Base-by-base conservation (phyloP, 1,284 basidiomycete genomes). In the Irpex sp. region DNA sequence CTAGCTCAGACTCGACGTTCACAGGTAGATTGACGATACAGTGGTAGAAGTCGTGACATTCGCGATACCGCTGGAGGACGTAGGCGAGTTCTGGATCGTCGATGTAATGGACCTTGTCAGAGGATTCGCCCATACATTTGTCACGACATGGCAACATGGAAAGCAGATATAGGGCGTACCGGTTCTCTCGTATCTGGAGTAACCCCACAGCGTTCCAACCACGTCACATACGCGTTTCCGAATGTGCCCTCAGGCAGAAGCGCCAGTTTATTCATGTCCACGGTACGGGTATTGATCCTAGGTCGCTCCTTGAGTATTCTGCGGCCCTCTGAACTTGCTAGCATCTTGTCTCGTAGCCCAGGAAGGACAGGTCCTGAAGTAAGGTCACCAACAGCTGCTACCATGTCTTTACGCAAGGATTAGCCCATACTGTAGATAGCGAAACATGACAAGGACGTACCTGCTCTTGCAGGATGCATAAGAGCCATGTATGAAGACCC, bases 1-100 rank as follows among this genome's bases (percentile, higher is more conserved):
- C 92, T n/a, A 98, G 85, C 76, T 99, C 97, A 61, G 92, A 94
- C 60, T 93, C 87, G 69, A 97, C 90, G 63, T 90, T 91, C 59
- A 98, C 94, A 0, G 95, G 95, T 31, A 98, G 84, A 63, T 87
- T 87, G 74, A 89, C 88, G 61, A 98, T 84, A 64, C 93, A 90
- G 72, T 98, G 97, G 74, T 97, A 97, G 70, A 97, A 90, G 77
- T 98, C 94, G 77, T 98, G 97, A 68, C 93, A 97, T 78, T 99
- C 96, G 46, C 97, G 91, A 75, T 99, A 99, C 51, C 97, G 90
- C 69, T 97, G 94, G 90, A 99, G 95, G 61, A 98, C 94, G 75
- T 98, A 97, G 33, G 95, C 95, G 9, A 97, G 84, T 70, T 95
- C 94, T 1, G 94, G 93, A 68, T 97, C 94, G 71, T 93, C 86